A percentile compares a stretch with the other conserved stretches of the same genome.
phyloP scores from a whole-genome alignment of 331 rosid genomes.

The Telfairia occidentalis region DNA sequence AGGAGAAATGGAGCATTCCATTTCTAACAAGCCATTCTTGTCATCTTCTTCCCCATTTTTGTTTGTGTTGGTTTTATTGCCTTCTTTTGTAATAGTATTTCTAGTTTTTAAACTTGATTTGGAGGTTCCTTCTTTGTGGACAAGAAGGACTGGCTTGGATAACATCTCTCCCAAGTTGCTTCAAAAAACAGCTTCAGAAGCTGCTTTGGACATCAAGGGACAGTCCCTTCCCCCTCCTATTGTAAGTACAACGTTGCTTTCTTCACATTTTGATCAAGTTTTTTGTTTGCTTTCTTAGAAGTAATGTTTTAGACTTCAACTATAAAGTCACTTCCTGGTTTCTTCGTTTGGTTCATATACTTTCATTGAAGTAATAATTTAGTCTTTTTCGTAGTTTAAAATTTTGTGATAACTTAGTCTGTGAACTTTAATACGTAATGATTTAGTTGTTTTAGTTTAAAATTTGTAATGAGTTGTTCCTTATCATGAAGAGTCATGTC shows the following conservation, averaged over 20 bases:
- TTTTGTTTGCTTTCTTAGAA: not conserved
- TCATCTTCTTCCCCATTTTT: conserved; percentile 5
- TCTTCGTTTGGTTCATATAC: too few species aligned
- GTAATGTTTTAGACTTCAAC: not conserved
- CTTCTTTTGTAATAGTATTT: not conserved
- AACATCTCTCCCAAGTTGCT: not conserved
- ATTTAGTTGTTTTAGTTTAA: too few species aligned
- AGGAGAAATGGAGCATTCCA: not conserved
- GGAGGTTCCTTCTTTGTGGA: not conserved
- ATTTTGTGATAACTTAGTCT: too few species aligned
- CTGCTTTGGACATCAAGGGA: not conserved
- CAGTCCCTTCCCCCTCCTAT: not conserved
- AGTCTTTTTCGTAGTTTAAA: too few species aligned
- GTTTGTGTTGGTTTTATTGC: not conserved
- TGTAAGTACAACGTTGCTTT: not conserved
- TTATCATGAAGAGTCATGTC: too few species aligned
- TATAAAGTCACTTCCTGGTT: too few species aligned
- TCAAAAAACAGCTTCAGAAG: too few species aligned
- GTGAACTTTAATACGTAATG: too few species aligned
- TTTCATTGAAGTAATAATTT: too few species aligned
- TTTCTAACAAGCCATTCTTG: not conserved
- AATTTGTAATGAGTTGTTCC: too few species aligned
- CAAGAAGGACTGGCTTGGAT: not conserved
- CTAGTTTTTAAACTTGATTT: not conserved
- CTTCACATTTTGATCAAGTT: not conserved